Conservation (phyloP, 805 yeast genomes). For the Saturnispora gosingensis region DNA sequence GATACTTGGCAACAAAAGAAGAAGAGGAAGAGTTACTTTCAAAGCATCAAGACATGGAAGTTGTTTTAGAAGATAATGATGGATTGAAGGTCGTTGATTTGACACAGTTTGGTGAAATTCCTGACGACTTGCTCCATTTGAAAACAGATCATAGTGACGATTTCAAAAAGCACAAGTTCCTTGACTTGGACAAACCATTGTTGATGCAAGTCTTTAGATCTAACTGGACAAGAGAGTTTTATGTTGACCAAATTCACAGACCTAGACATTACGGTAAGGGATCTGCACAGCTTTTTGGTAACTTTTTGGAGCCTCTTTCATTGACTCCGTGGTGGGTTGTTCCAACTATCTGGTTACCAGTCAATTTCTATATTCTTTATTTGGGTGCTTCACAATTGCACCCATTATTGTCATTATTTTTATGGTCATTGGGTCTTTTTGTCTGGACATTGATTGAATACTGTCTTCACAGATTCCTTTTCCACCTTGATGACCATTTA, state of each 20-base stretch:
- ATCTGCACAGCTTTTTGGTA: slow-evolving; percentile 92
- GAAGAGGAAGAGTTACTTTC: slow-evolving; percentile 63
- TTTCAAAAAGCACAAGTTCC: slow-evolving; percentile 66
- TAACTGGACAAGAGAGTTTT: slow-evolving; percentile 76
- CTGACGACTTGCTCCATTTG: slow-evolving; percentile 64
- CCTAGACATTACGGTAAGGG: slow-evolving; percentile 98
- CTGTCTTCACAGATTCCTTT: slow-evolving; percentile 76
- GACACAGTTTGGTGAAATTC: slow-evolving; percentile 53
- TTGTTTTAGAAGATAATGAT: slow-evolving; percentile 17
- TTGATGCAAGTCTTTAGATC: slow-evolving; percentile 71
- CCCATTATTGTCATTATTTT: slow-evolving; percentile 36
- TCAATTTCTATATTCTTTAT: slow-evolving; percentile 52
- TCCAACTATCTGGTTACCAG: slow-evolving; percentile 82
- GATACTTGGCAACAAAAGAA: slow-evolving; percentile 69
- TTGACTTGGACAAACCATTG: slow-evolving; percentile 78
- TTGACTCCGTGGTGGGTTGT: slow-evolving; percentile 93
- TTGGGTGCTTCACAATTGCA: slow-evolving; percentile 47
- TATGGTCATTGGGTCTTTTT: slow-evolving; percentile 74
- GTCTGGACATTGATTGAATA: slow-evolving; percentile 95
- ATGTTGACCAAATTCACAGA: slow-evolving; percentile 92
- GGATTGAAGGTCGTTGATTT: slow-evolving; percentile 33
- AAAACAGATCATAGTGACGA: slow-evolving; percentile 74
- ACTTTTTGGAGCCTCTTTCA: slow-evolving; percentile 84
- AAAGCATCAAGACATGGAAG: slow-evolving; percentile 47
- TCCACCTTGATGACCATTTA: slow-evolving; percentile 81